Evolutionary conservation across 371 early-diverging fungal genomes (phyloP).

Genomic region (Saksenaea vasiformis): DNA sequence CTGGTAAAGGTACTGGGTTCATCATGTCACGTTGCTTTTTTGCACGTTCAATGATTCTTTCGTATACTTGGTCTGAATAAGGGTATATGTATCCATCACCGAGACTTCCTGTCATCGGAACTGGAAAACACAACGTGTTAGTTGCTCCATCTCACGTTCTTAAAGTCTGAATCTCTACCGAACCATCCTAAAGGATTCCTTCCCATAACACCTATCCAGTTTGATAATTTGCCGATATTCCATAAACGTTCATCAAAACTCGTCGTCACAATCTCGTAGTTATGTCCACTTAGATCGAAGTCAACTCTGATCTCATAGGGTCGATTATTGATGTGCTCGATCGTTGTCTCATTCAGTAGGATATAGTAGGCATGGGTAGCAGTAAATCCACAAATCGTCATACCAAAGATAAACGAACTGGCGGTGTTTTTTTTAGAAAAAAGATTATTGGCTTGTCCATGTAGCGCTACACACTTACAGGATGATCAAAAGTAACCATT

Average conservation of each 20-base stretch:
- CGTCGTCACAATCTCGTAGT: conserved; percentile 50
- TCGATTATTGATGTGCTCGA: conserved; percentile 54
- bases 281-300: conserved; percentile 44
- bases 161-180: conserved; percentile 25
- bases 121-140: conserved; percentile 13
- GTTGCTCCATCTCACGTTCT: not conserved
- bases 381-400: conserved; percentile 51
- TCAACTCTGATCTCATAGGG: conserved; percentile 45
- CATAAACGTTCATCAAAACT: conserved; percentile 47
- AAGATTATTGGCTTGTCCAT: not conserved
- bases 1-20: not conserved
- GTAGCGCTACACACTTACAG: conserved; percentile 26
- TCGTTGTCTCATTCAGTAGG: conserved; percentile 55
- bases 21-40: conserved; percentile 31
- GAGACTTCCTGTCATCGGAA: conserved; percentile 37
- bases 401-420: conserved; percentile 43
- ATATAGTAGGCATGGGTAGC: conserved; percentile 54
- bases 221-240: conserved; percentile 40
- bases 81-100: conserved; percentile 56
- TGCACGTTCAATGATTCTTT: conserved; percentile 43
- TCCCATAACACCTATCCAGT: conserved; percentile 54
- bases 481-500: conserved; percentile 44
- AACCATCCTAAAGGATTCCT: conserved; percentile 35
- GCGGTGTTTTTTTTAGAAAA: not conserved
- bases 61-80: conserved; percentile 49